phyloP scores from a whole-genome alignment of 1,284 basidiomycete genomes.

The Boletus sp. region DNA sequence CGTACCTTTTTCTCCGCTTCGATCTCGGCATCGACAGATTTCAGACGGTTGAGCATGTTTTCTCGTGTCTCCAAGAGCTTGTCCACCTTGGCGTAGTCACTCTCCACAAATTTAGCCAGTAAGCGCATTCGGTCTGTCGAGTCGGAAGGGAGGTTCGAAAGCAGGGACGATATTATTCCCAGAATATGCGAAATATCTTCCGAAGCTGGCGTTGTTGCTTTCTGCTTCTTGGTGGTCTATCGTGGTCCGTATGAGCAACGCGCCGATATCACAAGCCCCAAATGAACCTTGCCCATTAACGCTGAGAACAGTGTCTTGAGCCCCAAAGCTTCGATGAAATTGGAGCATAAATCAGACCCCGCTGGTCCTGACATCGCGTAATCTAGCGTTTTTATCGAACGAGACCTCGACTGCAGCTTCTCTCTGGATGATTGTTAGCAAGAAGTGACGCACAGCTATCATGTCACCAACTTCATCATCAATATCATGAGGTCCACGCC shows the following conservation, averaged over 20 bases:
- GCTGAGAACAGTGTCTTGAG: constrained; percentile 86
- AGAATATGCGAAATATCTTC: constrained; percentile 88
- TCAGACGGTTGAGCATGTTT: constrained; percentile 56
- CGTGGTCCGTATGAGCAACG: constrained; percentile 2
- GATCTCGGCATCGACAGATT: constrained; percentile 59
- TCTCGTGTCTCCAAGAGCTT: constrained; percentile 87
- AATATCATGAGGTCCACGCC: constrained; percentile 96
- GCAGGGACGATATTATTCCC: constrained; percentile 82
- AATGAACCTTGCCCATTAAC: constrained; percentile 86
- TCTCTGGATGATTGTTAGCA: constrained; percentile 50
- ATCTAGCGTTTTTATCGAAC: constrained; percentile 88
- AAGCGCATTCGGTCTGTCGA: constrained; percentile 78
- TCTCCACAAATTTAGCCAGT: constrained; percentile 91
- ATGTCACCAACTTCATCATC: constrained; percentile 78
- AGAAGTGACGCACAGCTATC: neutral
- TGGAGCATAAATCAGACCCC: constrained; percentile 75
- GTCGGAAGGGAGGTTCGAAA: constrained; percentile 88
- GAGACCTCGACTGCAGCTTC: constrained; percentile 73
- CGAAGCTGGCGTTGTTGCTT: constrained; percentile 55
- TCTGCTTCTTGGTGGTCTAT: constrained; percentile 59
- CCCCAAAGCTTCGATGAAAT: constrained; percentile 85
- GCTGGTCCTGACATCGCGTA: constrained; percentile 82
- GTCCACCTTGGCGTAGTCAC: constrained; percentile 89
- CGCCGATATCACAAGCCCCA: neutral
- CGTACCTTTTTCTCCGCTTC: constrained; percentile 62